phyloP scores from a whole-genome alignment of 2,329 filamentous ascomycete species.

The Teratosphaeria pseudoeucalypti region DNA sequence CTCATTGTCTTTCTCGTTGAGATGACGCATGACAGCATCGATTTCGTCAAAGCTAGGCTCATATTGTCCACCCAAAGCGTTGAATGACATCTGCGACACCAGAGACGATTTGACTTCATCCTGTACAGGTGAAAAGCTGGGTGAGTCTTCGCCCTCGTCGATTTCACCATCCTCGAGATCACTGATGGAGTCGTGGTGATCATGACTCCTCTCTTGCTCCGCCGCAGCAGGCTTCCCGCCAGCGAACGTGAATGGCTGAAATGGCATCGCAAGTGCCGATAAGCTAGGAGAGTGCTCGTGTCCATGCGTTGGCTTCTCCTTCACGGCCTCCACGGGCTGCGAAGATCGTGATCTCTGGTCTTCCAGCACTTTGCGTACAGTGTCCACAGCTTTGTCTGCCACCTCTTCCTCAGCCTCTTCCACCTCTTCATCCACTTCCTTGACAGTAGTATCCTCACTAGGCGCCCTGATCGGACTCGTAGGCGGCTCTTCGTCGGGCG shows the following conservation, averaged over 20 bases:
- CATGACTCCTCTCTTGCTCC: constrained; percentile 3
- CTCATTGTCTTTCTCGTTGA: constrained; percentile 62
- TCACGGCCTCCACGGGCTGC: background rate
- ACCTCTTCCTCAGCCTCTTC: background rate
- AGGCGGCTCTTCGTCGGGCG: background rate
- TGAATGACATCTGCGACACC: background rate
- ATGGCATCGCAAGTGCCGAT: constrained; percentile 62
- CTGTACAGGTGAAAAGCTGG: constrained; percentile 9
- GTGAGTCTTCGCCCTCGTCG: constrained; percentile 13
- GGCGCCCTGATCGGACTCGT: background rate
- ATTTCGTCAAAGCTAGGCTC: constrained; percentile 66
- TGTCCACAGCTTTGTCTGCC: background rate
- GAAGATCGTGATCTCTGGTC: background rate
- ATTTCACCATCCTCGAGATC: constrained; percentile 26
- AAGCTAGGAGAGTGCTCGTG: constrained; percentile 38
- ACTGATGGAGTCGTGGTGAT: constrained; percentile 17
- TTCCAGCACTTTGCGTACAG: background rate
- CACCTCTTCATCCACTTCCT: background rate
- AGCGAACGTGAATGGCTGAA: constrained; percentile 35
- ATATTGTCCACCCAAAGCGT: background rate
- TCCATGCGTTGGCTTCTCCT: background rate
- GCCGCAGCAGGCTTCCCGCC: background rate
- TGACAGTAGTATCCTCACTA: background rate
- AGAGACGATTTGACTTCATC: background rate
- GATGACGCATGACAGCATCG: constrained; percentile 81